Evolutionary conservation across 148 eudicot species (phyloP), one percentile per base, ranked within the genome.

Genomic region (Agrostemma githago): DNA sequence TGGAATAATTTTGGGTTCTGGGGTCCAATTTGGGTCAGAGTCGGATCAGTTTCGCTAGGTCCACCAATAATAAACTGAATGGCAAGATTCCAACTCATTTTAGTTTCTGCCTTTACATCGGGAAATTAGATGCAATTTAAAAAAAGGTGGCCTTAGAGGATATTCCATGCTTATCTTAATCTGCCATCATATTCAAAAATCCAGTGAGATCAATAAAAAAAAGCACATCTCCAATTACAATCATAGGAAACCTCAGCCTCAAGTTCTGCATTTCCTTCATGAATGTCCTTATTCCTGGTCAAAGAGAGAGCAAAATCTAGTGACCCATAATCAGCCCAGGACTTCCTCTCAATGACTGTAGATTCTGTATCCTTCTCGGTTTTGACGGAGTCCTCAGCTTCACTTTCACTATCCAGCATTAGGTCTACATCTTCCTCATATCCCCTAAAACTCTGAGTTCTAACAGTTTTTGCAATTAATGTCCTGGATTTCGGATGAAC

Each of bases 121-220:
- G 74, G 72, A 54, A 48, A 42, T 76, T 16, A 92, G 74, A 60
- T 69, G 83, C 73, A 95, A 61, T 17, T 70, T 40, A 78, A 92
- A 92, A 73, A 83, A 77, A 70, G 97, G 99, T 74, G 97, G 96
- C 86, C 97, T 88, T 10, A 90, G 84, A 73, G 99, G 97, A 81
- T 95, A 95, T 79, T 95, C 99, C 88, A 74, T 75, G 85, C 89
- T 92, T 62, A 95, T 84, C 79, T 83, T 85, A 12, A 92, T 77
- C 97, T 95, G 91, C 66, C 80, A 81, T 77, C 63, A 72, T 56
- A 82, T 10, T 34, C 62, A 15, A 21, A 75, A 34, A 66, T 65
- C 66, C 57, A n/a, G 74, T 72, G 78, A 83, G 72, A 53, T 69
- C 46, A 79, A 37, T 40, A 40, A 14, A 26, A 21, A 12, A 42